Conservation (phyloP, 768 basidiomycete species). For the Kwoniella shandongensis region DNA sequence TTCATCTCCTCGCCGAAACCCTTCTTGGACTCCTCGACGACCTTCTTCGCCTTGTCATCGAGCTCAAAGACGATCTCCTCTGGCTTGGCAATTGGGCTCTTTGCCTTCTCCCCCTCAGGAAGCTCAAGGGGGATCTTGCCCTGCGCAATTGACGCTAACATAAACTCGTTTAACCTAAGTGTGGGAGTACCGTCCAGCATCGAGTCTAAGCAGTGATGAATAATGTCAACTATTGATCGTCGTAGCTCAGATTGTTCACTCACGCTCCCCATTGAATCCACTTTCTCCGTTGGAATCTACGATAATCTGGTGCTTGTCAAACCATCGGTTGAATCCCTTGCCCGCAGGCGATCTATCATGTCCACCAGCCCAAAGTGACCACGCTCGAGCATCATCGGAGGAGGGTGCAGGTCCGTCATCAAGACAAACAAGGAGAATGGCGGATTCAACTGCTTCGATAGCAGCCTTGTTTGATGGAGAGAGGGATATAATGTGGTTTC, state of each 20-base stretch:
- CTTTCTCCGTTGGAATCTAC: constrained; percentile 94
- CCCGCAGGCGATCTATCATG: constrained; percentile 51
- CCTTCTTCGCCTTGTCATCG: constrained; percentile 59
- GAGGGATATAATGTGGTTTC: constrained; percentile 67
- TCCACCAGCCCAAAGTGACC: constrained; percentile 76
- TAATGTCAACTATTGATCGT: too few species aligned
- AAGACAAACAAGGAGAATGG: constrained; percentile 81
- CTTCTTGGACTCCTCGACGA: constrained; percentile 63
- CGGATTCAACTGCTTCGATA: constrained; percentile 79
- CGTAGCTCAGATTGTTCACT: neutral
- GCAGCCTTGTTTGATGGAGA: constrained; percentile 67
- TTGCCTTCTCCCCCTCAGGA: constrained; percentile 39
- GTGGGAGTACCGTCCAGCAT: constrained; percentile 85
- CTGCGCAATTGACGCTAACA: constrained; percentile 70
- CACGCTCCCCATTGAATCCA: constrained; percentile 91
- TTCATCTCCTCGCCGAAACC: constrained; percentile 75
- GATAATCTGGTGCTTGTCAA: constrained; percentile 94
- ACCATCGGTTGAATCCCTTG: constrained; percentile 86
- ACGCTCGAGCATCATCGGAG: constrained; percentile 72
- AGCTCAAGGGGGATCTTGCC: constrained; percentile 76
- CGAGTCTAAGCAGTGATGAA: constrained; percentile 32
- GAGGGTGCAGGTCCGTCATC: constrained; percentile 74
- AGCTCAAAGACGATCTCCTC: constrained; percentile 71
- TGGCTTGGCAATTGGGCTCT: constrained; percentile 60
- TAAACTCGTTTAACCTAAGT: constrained; percentile 89